A percentile compares a stretch with the other conserved stretches of the same genome.
phyloP scores from a whole-genome alignment of 371 early-diverging fungal species.

The Mucor lusitanicus region DNA sequence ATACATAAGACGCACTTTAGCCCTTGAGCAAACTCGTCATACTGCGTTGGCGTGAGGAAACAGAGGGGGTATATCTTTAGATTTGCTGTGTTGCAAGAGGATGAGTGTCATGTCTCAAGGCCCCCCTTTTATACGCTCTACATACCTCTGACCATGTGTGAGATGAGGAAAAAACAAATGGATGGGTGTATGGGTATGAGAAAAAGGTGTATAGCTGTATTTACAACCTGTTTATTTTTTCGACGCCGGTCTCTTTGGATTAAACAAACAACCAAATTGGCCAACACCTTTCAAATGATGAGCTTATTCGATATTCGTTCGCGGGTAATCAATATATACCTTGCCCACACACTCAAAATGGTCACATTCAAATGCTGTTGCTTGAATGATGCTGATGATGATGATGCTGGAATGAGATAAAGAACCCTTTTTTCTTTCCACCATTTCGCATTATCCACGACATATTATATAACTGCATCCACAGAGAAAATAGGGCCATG shows the following conservation, averaged over 20 bases:
- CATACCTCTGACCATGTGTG: neutral
- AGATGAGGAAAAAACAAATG: neutral
- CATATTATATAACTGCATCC: neutral
- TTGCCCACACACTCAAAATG: neutral
- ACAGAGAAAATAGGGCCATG: conserved; percentile 26
- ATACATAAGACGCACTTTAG: neutral
- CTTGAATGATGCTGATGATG: neutral
- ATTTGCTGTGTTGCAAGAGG: neutral
- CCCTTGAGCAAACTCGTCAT: neutral
- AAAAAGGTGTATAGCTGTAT: neutral
- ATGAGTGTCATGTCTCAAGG: neutral
- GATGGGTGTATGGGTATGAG: neutral
- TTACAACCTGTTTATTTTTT: neutral
- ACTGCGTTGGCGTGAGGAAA: neutral
- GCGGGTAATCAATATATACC: no score
- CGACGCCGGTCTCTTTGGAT: neutral
- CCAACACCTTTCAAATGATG: neutral
- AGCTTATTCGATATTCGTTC: no score
- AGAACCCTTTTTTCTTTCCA: neutral
- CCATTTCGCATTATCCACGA: neutral
- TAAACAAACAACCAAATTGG: neutral
- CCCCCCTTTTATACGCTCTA: no score
- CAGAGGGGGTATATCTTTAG: conserved; percentile 5
- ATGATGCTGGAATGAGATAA: neutral
- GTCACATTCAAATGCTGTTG: neutral